Base-by-base conservation (phyloP, 2,329 filamentous ascomycete genomes). In the Cercospora canescens region DNA sequence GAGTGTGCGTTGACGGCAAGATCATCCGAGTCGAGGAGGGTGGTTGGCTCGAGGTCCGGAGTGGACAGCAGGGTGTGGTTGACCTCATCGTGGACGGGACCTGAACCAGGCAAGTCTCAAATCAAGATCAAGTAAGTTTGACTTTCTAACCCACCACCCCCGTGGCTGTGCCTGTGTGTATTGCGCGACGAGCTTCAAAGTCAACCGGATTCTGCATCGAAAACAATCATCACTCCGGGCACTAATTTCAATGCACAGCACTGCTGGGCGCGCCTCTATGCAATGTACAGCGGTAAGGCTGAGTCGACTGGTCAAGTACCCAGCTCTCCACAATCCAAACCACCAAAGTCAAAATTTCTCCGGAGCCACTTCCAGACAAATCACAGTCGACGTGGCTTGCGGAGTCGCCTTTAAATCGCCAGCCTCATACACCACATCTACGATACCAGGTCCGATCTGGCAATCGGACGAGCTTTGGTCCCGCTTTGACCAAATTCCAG, bases 1-100 rank as follows among this genome's bases (percentile, higher is more conserved):
- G 94, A 74, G 86, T 96, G 14, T 98, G 94, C 76, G 84, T 98
- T n/a, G 94, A 98, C 78, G 94, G 94, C 3, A 93, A 90, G 61
- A 96, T 96, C 73, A 87, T 97, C 3, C 85, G 87, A 65, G 81
- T 97, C 0, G 89, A 91, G 21, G 77, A 83, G 60, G 88, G 85
- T 1, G 93, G 93, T 0, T 89, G 87, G 83, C 86, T 96, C 78
- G 86, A 87, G 66, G 85, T 97, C 0, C 79, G 77, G 68, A 85
- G 80, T 73, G 82, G 86, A 26, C 75, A 77, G 8, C 71, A 73
- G 34, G 72, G 73, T 6, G 78, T 82, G 2, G 62, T 83, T 21
- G 79, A 84, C 55, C 39, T 70, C 32, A 62, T 70, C 26, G 66
- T 67, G 16, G 45, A 52, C 45, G 24, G n/a, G 45, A 14, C 45